Evolutionary conservation across 257 asterid genomes (phyloP).

Genomic region (Rehmannia glutinosa): DNA sequence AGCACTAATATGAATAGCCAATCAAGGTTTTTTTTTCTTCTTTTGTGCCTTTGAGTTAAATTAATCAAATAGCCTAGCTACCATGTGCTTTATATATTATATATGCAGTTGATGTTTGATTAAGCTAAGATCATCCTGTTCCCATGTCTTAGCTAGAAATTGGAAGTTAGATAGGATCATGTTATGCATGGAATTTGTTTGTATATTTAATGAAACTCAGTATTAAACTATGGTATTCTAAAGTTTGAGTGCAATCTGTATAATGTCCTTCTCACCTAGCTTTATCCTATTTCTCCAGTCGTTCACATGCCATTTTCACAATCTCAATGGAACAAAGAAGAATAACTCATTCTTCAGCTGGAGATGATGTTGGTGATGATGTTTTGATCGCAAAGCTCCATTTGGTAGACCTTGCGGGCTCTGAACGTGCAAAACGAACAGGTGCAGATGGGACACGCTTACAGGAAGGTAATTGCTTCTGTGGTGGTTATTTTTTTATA

Average conservation of each 20-base stretch:
- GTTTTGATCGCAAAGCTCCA: conserved; percentile 87
- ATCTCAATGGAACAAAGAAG: conserved; percentile 88
- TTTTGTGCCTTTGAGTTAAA: not conserved
- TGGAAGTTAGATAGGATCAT: not conserved
- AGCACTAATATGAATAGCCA: conserved; percentile 98
- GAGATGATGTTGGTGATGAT: conserved; percentile 71
- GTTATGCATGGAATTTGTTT: not conserved
- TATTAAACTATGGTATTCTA: not conserved
- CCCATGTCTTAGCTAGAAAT: not conserved
- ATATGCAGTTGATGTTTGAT: not conserved
- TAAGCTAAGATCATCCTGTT: not conserved
- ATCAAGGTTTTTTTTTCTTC: conserved; percentile 53
- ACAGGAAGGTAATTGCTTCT: conserved; percentile 70
- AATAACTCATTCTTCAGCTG: conserved; percentile 30
- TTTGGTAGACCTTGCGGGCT: conserved; percentile 96
- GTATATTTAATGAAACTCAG: not conserved
- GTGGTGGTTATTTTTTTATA: not conserved
- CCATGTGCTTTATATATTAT: not conserved
- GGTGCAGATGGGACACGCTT: conserved; percentile 96
- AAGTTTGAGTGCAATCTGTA: not conserved
- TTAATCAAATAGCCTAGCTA: not conserved
- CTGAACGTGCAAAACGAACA: conserved; percentile 96
- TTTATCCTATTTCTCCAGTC: conserved; percentile 38
- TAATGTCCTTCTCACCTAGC: conserved; percentile 2
- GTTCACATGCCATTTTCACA: conserved; percentile 98